Conservation (phyloP, 2,329 filamentous ascomycete genomes). For the Diaporthe sp. region DNA sequence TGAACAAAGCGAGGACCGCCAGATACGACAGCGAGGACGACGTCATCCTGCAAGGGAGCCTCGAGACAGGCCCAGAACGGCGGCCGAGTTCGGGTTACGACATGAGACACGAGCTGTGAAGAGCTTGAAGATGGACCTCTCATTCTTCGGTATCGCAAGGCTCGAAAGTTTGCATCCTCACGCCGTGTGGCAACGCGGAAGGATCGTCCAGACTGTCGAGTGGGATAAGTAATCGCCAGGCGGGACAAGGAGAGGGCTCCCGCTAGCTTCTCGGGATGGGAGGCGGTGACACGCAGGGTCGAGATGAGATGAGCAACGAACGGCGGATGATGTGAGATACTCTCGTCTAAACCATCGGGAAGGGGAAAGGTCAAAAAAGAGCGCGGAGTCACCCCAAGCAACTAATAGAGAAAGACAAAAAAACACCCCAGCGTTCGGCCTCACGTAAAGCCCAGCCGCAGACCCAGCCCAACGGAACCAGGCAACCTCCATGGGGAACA, state of each 20-base stretch:
- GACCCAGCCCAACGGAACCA: conserved; percentile 32
- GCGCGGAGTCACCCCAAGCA: conserved; percentile 12
- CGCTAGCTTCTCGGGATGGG: background rate
- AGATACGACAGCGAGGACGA: conserved; percentile 7
- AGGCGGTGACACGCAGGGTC: background rate
- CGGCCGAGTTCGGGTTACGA: background rate
- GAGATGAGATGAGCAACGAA: background rate
- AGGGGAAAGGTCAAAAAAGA: background rate
- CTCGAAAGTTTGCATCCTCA: background rate
- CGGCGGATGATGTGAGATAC: conserved; percentile 13
- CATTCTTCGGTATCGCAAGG: conserved; percentile 2
- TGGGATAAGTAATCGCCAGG: conserved; percentile 11
- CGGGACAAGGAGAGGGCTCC: background rate
- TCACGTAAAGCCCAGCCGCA: conserved; percentile 5
- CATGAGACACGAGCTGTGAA: conserved; percentile 15
- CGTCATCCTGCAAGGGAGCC: conserved; percentile 18
- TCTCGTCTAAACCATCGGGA: background rate
- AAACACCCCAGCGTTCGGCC: background rate
- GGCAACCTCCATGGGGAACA: conserved; percentile 7
- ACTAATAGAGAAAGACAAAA: background rate
- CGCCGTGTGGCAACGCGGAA: background rate
- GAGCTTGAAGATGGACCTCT: background rate
- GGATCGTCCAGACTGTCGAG: background rate
- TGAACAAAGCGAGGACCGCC: conserved; percentile 22
- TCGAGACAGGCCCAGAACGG: conserved; percentile 27